Base-by-base conservation (phyloP, 768 basidiomycete genomes). In the Baorangia bicolor region DNA sequence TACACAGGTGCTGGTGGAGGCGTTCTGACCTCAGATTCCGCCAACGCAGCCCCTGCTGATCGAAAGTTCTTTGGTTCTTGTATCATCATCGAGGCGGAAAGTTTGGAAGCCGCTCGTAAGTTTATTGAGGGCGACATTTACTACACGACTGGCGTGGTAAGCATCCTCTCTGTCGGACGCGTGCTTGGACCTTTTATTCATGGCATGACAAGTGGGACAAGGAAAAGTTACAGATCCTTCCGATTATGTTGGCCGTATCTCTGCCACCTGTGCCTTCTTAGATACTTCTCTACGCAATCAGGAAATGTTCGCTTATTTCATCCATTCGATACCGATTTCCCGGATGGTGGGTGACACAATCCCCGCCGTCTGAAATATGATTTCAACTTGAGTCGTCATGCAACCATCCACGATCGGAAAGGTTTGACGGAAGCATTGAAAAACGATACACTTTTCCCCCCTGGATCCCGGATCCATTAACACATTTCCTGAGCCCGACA, bases 41-140 rank as follows among this genome's bases (percentile, higher is more conserved):
- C 78, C 51, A 69, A 70, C 30, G 73, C 75, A n/a, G 76, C 77
- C 3, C 74, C 70, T 23, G 74, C 76, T 16, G 73, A 79, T 43
- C 79, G 79, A 67, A 86, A 81, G 70, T 75, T 88, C 75, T 69
- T 82, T 44, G 85, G 84, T 20, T 85, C 83, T 0, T 72, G 78
- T 58, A 68, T 85, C 51, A 74, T 87, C 48, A 73, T 75, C 44
- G 77, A 85, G 65, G 83, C 82, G 8, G 78, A 78, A 53, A 78
- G 69, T 49, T 67, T 85, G 28, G 84, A 83, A 20, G 75, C 77
- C 64, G 64, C 49, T 35, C 69, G 56, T 12, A 55, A 60, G 38
- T 27, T 72, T 33, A 43, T 71, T 7, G 62, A 72, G 51, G 20
- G 21, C 1, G 70, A 70, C 28, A 6, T 64, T 23, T 66, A 66